Base-by-base conservation (phyloP, 768 basidiomycete genomes). In the Crassisporium funariophilum region DNA sequence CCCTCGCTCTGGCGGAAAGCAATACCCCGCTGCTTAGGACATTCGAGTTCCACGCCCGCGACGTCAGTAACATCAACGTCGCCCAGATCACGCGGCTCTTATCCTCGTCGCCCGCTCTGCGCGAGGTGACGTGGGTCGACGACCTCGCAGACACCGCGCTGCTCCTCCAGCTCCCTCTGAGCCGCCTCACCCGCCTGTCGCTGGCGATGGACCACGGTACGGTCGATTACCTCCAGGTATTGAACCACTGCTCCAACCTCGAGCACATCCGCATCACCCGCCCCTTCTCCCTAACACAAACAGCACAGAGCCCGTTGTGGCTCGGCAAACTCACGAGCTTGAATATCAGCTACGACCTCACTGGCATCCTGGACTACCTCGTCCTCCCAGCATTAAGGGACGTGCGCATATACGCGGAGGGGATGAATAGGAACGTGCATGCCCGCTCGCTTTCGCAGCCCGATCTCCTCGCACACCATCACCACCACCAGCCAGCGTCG, bases 41-140 rank as follows among this genome's bases (percentile, higher is more conserved):
- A 25, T 68, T 66, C 49, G 64, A 68, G 51, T 66, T 68, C 51
- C 60, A 63, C 50, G 65, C 64, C 3, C 52, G 60, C 41, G 65
- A 66, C 47, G 57, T 68, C 44, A 64, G 65, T 50, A 60, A 54
- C 25, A 56, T 53, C 49, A 68, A 68, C 44, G 48, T 66, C 22
- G 44, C 54, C 23, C 67, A 61, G 4, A 58, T 68, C 49, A 63
- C 62, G 16, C 47, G 47, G 22, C 59, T 68, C 11, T 57, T 68
- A 9, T 44, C 55, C 13, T 49, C 54, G 21, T 62, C 65, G 5
- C 64, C 67, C 25, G 46, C 55, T 19, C 47, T 68, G 16, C 58
- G 59, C 4, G 61, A 65, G 31, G 46, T 68, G 9, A 59, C 62
- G 16, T 68, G 67, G 67, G 62, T 66, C 1, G 67, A 68, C 47